A percentile compares a stretch with the other conserved stretches of the same genome.
Evolutionary conservation across 73 alveolate genomes (phyloP).

Genomic region (Paraurostyla sp.): DNA sequence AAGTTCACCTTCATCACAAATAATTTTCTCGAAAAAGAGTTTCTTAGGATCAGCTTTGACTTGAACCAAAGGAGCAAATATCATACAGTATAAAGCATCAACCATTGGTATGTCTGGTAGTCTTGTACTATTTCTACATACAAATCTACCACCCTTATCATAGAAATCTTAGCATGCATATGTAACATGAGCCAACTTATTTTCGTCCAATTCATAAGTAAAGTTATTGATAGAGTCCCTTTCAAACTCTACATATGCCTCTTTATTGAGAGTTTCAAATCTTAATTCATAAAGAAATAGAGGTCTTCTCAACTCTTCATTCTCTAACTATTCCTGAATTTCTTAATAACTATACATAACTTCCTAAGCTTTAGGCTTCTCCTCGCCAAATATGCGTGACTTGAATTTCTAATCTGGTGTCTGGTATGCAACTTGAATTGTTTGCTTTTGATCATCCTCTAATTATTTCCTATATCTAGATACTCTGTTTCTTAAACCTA

Average conservation of each 20-base stretch:
- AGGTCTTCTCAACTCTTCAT: conserved; percentile 64
- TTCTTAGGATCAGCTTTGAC: conserved; percentile 47
- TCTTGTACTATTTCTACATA: conserved; percentile 63
- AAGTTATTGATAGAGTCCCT: conserved; percentile 67
- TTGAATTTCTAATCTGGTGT: conserved; percentile 32
- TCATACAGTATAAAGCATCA: conserved; percentile 62
- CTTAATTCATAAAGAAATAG: conserved; percentile 66
- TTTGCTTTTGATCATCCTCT: conserved; percentile 42
- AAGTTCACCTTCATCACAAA: conserved; percentile 60
- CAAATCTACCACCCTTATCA: conserved; percentile 70
- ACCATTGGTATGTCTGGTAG: conserved; percentile 77
- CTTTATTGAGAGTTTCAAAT: conserved; percentile 58
- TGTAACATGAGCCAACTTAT: conserved; percentile 15
- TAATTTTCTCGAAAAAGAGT: conserved; percentile 27
- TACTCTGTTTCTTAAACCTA: conserved; percentile 35
- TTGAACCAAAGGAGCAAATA: conserved; percentile 68
- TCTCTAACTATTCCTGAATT: conserved; percentile 40
- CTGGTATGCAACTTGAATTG: too few relatives aligned
- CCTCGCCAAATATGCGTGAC: conserved; percentile 33
- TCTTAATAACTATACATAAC: conserved; percentile 34
- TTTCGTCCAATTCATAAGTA: conserved; percentile 42
- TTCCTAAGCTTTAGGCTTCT: conserved; percentile 32
- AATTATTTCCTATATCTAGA: conserved; percentile 40
- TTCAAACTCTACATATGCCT: conserved; percentile 69
- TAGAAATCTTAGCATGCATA: conserved; percentile 70